phyloP scores from a whole-genome alignment of 768 basidiomycete species.

The Pulveroboletus frians region DNA sequence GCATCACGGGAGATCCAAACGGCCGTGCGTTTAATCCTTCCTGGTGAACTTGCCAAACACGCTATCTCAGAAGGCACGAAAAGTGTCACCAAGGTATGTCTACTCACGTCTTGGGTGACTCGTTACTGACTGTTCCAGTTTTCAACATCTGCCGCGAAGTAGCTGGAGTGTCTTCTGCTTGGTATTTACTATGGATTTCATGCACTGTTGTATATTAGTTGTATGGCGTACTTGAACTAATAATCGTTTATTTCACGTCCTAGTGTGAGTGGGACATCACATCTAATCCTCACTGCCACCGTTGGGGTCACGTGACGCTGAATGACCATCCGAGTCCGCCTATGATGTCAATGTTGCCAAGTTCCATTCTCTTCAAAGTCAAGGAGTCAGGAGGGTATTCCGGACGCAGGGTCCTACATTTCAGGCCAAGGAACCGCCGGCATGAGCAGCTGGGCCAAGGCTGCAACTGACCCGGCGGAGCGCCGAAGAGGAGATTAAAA shows the following conservation, averaged over 20 bases:
- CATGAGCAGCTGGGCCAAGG: too few relatives aligned
- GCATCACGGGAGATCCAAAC: constrained; percentile 99
- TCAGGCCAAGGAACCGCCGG: too few relatives aligned
- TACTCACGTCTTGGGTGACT: background rate
- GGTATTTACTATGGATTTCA: constrained; percentile 13
- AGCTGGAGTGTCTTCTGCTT: constrained; percentile 16
- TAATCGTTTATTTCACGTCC: too few relatives aligned
- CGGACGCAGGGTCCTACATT: too few relatives aligned
- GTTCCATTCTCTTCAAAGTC: too few relatives aligned
- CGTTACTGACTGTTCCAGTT: constrained; percentile 28
- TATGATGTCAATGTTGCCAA: background rate
- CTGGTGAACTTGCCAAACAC: constrained; percentile 97
- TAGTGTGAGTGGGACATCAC: too few relatives aligned
- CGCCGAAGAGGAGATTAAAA: background rate
- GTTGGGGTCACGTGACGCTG: too few relatives aligned
- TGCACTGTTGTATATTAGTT: constrained; percentile 31
- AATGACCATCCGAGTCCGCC: too few relatives aligned
- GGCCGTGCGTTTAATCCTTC: constrained; percentile 89
- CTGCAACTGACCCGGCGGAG: too few relatives aligned
- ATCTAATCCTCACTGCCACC: too few relatives aligned
- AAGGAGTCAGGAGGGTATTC: too few relatives aligned
- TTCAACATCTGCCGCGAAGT: constrained; percentile 43
- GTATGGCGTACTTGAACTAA: constrained; percentile 27
- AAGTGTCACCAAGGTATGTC: constrained; percentile 55
- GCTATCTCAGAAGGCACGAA: constrained; percentile 94